Conservation (phyloP, 192 early-diverging fungal genomes). For the Mortierella alpina region DNA sequence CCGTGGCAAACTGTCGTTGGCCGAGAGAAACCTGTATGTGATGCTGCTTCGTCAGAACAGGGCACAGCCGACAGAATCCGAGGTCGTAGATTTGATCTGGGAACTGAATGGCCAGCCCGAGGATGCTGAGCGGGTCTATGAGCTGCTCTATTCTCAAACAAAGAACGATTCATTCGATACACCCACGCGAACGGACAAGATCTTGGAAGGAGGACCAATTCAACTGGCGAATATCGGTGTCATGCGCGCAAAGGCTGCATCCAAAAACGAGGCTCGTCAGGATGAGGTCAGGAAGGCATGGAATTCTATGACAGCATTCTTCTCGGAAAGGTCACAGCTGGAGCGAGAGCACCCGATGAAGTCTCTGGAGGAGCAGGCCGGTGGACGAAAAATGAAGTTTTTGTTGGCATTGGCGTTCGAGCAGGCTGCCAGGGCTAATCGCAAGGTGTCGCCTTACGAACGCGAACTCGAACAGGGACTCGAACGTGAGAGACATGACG, state of each 20-base stretch:
- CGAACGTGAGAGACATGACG: too few relatives aligned
- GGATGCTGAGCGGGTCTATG: conserved; percentile 44
- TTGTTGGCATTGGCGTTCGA: conserved; percentile 31
- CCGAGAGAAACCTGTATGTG: conserved; percentile 39
- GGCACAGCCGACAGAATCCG: conserved; percentile 9
- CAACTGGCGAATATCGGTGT: conserved; percentile 43
- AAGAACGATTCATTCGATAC: too few relatives aligned
- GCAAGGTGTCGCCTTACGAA: not conserved
- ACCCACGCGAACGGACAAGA: conserved; percentile 9
- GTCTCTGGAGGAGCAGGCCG: conserved; percentile 2
- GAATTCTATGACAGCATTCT: conserved; percentile 13
- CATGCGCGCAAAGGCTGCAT: conserved; percentile 33
- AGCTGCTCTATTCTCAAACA: conserved; percentile 35
- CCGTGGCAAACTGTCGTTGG: conserved; percentile 9
- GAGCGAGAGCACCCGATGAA: not conserved
- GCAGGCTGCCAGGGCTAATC: conserved; percentile 28
- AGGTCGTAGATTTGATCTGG: conserved; percentile 48
- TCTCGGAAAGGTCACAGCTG: not conserved
- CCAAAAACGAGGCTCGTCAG: not conserved
- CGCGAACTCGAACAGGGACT: too few relatives aligned
- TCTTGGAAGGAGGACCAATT: conserved; percentile 30
- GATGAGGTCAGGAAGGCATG: conserved; percentile 33
- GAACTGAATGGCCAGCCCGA: conserved; percentile 20
- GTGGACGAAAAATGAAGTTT: too few relatives aligned
- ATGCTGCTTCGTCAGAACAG: conserved; percentile 26